Base-by-base conservation (phyloP, 148 eudicot genomes). In the Euryodendron excelsum region DNA sequence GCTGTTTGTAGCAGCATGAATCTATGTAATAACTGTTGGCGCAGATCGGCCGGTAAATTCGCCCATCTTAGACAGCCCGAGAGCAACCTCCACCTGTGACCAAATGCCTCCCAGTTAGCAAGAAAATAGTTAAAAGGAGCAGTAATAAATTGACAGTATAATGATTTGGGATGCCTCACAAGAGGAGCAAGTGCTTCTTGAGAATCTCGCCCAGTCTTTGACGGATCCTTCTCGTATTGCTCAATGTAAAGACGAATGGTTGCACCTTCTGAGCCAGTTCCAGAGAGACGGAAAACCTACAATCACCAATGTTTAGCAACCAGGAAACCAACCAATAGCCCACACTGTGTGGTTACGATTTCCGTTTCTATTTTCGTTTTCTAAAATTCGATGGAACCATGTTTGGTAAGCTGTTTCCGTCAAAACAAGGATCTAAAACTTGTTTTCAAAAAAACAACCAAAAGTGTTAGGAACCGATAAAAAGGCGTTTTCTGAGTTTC, bases 191-290 rank as follows among this genome's bases (percentile, higher is more conserved):
- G 99, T 62, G 94, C 97, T 17, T 95, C 99, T 79, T 89, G 92
- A 60, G 99, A 93, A 41, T 94, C 99, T 79, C 97, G 87, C 72
- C 99, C 91, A 5, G 45, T 93, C 77, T 91, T 93, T 55, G 94
- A 80, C 34, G 97, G 67, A 85, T 93, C 97, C 74, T 89, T 93
- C 82, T 84, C 98, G 69, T 93, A 95, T 81, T 95, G 98, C 78
- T 95, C 98, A 31, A 95, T 93, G 88, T 95, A 93, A 11, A 95
- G 85, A 82, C 99, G 97, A 76, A 93, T 86, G 58, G 99, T 95
- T 63, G 99, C 97, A 45, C 99, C 99, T 80, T 93, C 99, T 63
- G 99, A 95, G 34, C 99, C 97, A 80, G 99, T 95, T 87, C 99
- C 99, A 78, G 99, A 95, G 12, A 95, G 92, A 63, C 97, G 98